phyloP scores from a whole-genome alignment of 2,329 filamentous ascomycete species.

The Diaporthe vexans region DNA sequence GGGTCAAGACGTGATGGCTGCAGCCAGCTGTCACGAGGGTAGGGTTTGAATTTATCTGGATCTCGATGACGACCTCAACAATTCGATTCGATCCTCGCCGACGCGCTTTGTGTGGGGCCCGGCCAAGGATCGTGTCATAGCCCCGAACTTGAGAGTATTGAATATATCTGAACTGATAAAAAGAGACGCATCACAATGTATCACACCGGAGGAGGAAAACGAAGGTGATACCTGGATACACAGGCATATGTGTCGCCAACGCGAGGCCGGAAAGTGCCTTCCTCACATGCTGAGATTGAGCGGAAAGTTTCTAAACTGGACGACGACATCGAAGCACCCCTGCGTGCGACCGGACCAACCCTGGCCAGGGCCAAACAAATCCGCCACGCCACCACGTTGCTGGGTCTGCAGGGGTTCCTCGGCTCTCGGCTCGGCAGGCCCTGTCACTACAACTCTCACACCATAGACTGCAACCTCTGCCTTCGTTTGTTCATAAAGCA shows the following conservation, averaged over 20 bases:
- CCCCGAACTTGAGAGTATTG: neutral
- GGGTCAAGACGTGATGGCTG: neutral
- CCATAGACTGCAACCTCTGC: neutral
- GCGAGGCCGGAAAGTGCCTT: neutral
- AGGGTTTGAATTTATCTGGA: neutral
- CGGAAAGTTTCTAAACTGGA: slow-evolving; percentile 23
- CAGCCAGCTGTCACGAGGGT: neutral
- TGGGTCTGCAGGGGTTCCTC: slow-evolving; percentile 24
- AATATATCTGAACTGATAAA: neutral
- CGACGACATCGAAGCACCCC: slow-evolving; percentile 23
- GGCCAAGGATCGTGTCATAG: slow-evolving; percentile 30
- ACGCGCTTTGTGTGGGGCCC: slow-evolving; percentile 29
- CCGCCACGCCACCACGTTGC: slow-evolving; percentile 23
- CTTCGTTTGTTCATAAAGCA: neutral
- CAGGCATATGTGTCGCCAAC: slow-evolving; percentile 14
- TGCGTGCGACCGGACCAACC: slow-evolving; percentile 16
- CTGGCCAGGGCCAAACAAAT: slow-evolving; percentile 1
- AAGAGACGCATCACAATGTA: neutral
- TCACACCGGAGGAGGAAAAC: neutral
- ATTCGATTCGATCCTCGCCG: slow-evolving; percentile 31
- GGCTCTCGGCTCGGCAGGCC: slow-evolving; percentile 27
- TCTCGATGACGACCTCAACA: slow-evolving; percentile 15
- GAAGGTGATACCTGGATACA: slow-evolving; percentile 12
- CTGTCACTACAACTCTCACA: neutral
- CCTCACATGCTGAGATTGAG: slow-evolving; percentile 26